Conservation (phyloP, 2,329 filamentous ascomycete species). For the Magnaporthiopsis incrustans region DNA sequence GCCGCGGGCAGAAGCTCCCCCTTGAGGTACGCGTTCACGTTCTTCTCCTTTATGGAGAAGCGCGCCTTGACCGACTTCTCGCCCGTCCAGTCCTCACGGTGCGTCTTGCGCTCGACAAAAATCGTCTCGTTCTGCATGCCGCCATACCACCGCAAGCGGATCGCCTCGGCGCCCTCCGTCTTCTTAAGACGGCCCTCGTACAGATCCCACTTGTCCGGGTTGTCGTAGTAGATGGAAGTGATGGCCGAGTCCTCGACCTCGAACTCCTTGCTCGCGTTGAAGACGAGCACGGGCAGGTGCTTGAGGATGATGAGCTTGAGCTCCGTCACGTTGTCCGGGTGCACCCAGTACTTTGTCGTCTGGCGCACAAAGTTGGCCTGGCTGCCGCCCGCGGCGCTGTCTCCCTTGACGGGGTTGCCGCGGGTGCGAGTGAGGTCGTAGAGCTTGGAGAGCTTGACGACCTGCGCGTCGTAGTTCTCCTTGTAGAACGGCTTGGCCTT, state of each 20-base stretch:
- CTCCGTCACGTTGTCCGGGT: constrained; percentile 96
- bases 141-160: constrained; percentile 94
- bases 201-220: constrained; percentile 85
- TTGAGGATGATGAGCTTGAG: constrained; percentile 96
- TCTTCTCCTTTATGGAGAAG: constrained; percentile 93
- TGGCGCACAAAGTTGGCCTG: constrained; percentile 96
- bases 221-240: constrained; percentile 98
- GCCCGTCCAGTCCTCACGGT: constrained; percentile 97
- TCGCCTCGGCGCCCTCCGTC: constrained; percentile 93
- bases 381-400: constrained; percentile 80
- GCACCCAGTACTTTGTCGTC: constrained; percentile 99
- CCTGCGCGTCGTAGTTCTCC: constrained; percentile 94
- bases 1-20: constrained; percentile 78
- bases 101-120: constrained; percentile 95
- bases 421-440: constrained; percentile 92
- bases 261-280: constrained; percentile 96
- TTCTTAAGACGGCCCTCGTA: constrained; percentile 95
- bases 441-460: constrained; percentile 87
- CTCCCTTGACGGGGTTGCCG: constrained; percentile 86
- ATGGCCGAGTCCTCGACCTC: constrained; percentile 86
- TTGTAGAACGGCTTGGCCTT: constrained; percentile 98
- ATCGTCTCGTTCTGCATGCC: constrained; percentile 93
- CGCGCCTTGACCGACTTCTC: constrained; percentile 98
- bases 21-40: constrained; percentile 82
- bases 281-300: constrained; percentile 92